Evolutionary conservation across 2,329 filamentous ascomycete genomes (phyloP).

Genomic region (Apiospora koreana): DNA sequence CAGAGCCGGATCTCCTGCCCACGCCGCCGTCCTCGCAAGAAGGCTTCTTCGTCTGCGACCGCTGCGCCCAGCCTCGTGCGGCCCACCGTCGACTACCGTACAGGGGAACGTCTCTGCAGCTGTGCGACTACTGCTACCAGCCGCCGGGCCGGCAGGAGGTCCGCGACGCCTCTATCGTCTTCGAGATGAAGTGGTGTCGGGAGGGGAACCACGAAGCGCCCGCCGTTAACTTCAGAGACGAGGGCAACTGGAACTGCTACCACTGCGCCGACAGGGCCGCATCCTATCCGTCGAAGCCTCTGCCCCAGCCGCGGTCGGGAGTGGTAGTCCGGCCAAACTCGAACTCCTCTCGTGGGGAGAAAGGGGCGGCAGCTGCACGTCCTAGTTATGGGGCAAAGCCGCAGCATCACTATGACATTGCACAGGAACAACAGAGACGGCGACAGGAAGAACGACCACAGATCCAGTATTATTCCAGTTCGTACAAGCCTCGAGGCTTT

Average conservation of each 20-base stretch:
- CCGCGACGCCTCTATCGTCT: constrained; percentile 1
- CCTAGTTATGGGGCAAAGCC: neutral
- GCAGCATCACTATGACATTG: neutral
- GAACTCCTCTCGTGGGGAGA: neutral
- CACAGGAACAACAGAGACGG: neutral
- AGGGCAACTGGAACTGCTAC: neutral
- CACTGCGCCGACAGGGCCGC: neutral
- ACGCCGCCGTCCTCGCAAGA: neutral
- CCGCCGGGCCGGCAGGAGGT: neutral
- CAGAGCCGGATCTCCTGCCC: neutral
- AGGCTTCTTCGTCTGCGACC: neutral
- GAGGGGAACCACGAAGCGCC: neutral
- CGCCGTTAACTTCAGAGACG: neutral
- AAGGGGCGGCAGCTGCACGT: neutral
- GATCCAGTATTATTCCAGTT: neutral
- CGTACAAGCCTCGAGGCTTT: neutral
- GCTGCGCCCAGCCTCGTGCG: neutral
- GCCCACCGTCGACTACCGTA: neutral
- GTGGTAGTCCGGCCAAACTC: neutral
- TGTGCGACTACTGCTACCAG: neutral
- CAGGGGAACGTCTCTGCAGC: neutral
- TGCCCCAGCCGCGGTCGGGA: neutral
- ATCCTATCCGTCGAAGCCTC: neutral
- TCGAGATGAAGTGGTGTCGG: constrained; percentile 2
- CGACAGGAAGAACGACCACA: neutral